These are phyloP conservation scores for Hanseniaspora nectarophila DNA, from an alignment of 805 yeast species.

Conservation along the genomic window DNA sequence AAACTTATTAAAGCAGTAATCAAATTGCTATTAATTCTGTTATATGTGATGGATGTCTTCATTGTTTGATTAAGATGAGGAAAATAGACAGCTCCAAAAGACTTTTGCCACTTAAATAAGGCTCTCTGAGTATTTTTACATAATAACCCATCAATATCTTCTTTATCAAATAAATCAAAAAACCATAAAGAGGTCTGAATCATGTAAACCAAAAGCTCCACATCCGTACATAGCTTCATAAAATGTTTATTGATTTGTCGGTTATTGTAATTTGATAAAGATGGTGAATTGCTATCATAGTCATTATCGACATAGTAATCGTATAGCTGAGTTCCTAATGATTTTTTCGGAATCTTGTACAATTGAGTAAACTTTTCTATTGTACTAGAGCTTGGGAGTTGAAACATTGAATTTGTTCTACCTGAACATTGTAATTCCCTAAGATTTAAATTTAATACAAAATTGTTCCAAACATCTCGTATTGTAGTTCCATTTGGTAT, in stretches of 20 bases:
- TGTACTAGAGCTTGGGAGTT: constrained; percentile 63
- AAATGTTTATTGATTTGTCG: constrained; percentile 16
- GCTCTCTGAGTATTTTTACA: constrained; percentile 70
- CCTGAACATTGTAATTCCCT: constrained; percentile 75
- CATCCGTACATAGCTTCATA: constrained; percentile 43
- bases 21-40: constrained; percentile 11
- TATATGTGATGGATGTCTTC: constrained; percentile 6
- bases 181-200: constrained; percentile 69
- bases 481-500: constrained; percentile 41
- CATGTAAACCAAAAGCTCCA: constrained; percentile 55
- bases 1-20: constrained; percentile 65
- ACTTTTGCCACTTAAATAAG: constrained; percentile 68
- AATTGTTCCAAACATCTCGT: constrained; percentile 41
- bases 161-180: constrained; percentile 58
- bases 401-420: constrained; percentile 59
- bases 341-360: constrained; percentile 43
- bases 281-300: neutral
- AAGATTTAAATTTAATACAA: constrained; percentile 64
- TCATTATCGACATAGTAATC: constrained; percentile 10
- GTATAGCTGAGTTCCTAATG: constrained; percentile 22
- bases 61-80: constrained; percentile 13
- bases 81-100: constrained; percentile 45
- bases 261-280: neutral
- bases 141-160: constrained; percentile 69
- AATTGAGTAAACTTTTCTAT: constrained; percentile 71